Percentiles rank a stretch among this genome's conserved stretches.
These are phyloP conservation scores for Geum urbanum DNA, from an alignment of 306 rosid genomes.

Conservation along the genomic window DNA sequence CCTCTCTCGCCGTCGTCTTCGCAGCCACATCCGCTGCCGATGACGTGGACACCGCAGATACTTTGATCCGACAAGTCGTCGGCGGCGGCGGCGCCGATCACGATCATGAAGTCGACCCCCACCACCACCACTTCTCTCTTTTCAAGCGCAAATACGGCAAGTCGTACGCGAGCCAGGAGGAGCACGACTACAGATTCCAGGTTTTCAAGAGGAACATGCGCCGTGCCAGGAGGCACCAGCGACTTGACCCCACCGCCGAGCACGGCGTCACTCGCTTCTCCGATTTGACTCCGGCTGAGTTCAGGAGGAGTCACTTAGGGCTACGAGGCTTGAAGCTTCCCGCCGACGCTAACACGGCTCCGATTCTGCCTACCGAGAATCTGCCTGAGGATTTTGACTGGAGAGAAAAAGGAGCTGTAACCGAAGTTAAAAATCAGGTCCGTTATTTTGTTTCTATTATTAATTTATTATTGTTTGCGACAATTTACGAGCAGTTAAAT, in stretches of 20 bases:
- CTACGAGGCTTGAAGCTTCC: constrained; percentile 64
- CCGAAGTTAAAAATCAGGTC: constrained; percentile 78
- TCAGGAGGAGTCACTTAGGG: constrained; percentile 52
- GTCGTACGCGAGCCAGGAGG: constrained; percentile 52
- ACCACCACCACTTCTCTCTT: constrained; percentile 57
- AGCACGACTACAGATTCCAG: constrained; percentile 63
- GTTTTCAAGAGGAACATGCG: constrained; percentile 62
- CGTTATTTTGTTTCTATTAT: neutral
- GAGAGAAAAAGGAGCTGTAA: constrained; percentile 85
- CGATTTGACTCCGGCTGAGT: constrained; percentile 71
- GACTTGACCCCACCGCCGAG: constrained; percentile 65
- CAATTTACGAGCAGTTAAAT: no score
- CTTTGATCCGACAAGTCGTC: constrained; percentile 69
- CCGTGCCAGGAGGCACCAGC: constrained; percentile 71
- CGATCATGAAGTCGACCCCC: constrained; percentile 15
- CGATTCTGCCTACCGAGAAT: constrained; percentile 69
- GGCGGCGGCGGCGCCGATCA: constrained; percentile 28
- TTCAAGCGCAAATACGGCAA: constrained; percentile 67
- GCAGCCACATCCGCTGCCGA: constrained; percentile 10
- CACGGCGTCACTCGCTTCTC: constrained; percentile 92
- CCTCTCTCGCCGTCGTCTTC: constrained; percentile 11
- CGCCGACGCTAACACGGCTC: constrained; percentile 57
- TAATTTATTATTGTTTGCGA: neutral
- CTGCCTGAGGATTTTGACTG: constrained; percentile 88
- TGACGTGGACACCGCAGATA: constrained; percentile 22